A percentile compares a stretch with the other conserved stretches of the same genome.
These are phyloP conservation scores for Candida easanensis DNA, from an alignment of 805 yeast genomes.

Conservation along the genomic window DNA sequence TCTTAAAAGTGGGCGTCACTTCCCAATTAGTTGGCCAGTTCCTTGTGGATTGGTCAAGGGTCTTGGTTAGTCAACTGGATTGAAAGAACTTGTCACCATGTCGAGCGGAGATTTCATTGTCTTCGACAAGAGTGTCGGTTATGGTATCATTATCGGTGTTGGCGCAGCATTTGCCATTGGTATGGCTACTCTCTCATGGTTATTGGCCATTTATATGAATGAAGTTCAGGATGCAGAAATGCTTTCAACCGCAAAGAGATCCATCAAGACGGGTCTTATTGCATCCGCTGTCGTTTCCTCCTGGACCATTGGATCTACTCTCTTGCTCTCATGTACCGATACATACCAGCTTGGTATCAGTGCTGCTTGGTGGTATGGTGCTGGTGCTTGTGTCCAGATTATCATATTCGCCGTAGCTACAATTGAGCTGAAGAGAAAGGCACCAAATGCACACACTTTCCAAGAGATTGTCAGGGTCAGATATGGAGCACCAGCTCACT, in stretches of 20 bases:
- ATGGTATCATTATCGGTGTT: neutral
- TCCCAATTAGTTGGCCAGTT: too few relatives aligned
- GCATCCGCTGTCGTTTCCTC: slow-evolving; percentile 31
- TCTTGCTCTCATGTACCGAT: slow-evolving; percentile 34
- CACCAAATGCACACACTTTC: slow-evolving; percentile 40
- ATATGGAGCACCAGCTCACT: slow-evolving; percentile 34
- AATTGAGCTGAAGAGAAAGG: slow-evolving; percentile 34
- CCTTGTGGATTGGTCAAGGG: too few relatives aligned
- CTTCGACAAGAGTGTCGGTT: neutral
- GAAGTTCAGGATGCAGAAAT: neutral
- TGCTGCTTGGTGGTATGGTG: slow-evolving; percentile 33
- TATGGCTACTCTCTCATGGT: neutral
- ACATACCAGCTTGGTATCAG: slow-evolving; percentile 38
- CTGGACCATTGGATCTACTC: slow-evolving; percentile 45
- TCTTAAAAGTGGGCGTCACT: too few relatives aligned
- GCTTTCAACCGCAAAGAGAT: slow-evolving; percentile 1
- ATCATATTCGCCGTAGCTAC: slow-evolving; percentile 34
- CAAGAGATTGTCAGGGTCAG: slow-evolving; percentile 34
- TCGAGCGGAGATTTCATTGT: neutral
- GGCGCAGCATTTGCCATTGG: neutral
- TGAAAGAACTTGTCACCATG: neutral
- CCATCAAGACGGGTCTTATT: neutral
- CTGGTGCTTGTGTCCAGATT: slow-evolving; percentile 37
- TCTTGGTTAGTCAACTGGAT: neutral
- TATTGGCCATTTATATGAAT: neutral